These are phyloP conservation scores for Kurtzmaniella quercitrusa DNA, from an alignment of 1,139 yeast genomes.

Conservation along the genomic window DNA sequence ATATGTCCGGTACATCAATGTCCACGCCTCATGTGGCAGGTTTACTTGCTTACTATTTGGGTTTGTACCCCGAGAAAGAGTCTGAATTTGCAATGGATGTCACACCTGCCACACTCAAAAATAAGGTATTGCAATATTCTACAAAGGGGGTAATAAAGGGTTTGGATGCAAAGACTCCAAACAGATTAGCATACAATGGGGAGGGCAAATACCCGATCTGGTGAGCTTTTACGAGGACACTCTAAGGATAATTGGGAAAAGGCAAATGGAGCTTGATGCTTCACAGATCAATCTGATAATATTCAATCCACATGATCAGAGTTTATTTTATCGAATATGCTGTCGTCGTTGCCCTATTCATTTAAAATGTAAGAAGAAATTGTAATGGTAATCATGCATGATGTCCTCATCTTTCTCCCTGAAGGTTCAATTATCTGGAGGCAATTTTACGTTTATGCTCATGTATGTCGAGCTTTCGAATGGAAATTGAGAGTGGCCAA, in stretches of 20 bases:
- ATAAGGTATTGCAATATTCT: constrained; percentile 19
- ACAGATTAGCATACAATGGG: constrained; percentile 40
- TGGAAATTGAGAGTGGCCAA: no score
- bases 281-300: background rate
- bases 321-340: no score
- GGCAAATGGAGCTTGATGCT: background rate
- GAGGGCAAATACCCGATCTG: constrained; percentile 4
- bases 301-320: background rate
- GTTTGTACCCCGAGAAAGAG: constrained; percentile 80
- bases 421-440: background rate
- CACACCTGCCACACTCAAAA: constrained; percentile 22
- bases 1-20: constrained; percentile 31
- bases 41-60: constrained; percentile 78
- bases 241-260: background rate
- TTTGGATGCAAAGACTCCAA: constrained; percentile 44
- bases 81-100: constrained; percentile 48
- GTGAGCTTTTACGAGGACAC: background rate
- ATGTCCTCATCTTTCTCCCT: background rate
- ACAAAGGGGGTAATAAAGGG: constrained; percentile 28
- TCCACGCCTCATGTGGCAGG: constrained; percentile 54
- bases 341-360: no score
- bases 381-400: no score
- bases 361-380: no score
- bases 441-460: background rate
- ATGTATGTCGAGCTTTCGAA: no score